Evolutionary conservation across 768 basidiomycete species (phyloP).

Genomic region (Lentinus tigrinus): DNA sequence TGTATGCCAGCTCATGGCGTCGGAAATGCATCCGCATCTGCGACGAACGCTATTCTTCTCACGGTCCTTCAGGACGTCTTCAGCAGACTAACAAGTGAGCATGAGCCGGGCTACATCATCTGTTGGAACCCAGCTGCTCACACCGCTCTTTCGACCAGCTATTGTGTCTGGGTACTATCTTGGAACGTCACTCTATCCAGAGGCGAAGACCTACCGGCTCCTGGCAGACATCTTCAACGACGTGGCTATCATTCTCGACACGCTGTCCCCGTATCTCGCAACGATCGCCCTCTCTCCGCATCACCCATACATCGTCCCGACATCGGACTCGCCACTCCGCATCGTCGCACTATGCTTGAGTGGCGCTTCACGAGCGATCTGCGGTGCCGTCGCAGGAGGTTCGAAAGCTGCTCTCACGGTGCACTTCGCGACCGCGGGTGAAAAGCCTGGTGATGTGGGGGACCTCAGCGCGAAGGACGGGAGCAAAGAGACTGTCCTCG

Average conservation of each 20-base stretch:
- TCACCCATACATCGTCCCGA: constrained; percentile 33
- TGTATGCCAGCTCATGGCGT: constrained; percentile 58
- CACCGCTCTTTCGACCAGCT: constrained; percentile 39
- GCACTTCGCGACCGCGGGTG: constrained; percentile 57
- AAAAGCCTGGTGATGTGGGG: constrained; percentile 59
- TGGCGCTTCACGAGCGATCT: constrained; percentile 56
- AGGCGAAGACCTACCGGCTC: constrained; percentile 69
- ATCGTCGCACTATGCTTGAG: constrained; percentile 54
- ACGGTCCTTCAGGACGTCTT: constrained; percentile 66
- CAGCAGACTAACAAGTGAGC: constrained; percentile 62
- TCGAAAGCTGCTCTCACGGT: constrained; percentile 69
- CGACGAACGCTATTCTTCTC: constrained; percentile 63
- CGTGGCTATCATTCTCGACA: constrained; percentile 55
- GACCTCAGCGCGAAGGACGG: constrained; percentile 73
- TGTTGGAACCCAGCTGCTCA: neutral
- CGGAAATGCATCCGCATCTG: constrained; percentile 63
- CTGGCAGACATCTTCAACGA: constrained; percentile 70
- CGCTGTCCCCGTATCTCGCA: constrained; percentile 54
- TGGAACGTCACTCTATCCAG: constrained; percentile 64
- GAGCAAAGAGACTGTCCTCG: constrained; percentile 70
- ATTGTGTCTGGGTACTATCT: constrained; percentile 61
- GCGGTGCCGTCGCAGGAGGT: constrained; percentile 63
- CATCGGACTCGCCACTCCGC: constrained; percentile 39
- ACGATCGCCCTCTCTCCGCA: constrained; percentile 27
- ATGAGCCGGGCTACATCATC: neutral